phyloP scores from a whole-genome alignment of 2,329 filamentous ascomycete species.

The Penicillium glabrum region DNA sequence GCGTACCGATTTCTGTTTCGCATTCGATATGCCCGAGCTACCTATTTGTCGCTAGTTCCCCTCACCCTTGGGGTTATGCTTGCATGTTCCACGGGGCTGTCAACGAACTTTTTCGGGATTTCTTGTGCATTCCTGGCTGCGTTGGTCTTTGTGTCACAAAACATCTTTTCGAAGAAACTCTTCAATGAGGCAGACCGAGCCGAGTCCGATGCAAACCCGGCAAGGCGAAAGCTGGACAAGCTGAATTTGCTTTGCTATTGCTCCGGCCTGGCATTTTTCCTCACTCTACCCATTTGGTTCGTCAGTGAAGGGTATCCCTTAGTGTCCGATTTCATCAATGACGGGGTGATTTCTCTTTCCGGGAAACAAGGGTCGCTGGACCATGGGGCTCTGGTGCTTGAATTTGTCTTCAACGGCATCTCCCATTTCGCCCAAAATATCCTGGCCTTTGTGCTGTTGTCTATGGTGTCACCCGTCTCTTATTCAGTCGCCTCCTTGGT shows the following conservation, averaged over 20 bases:
- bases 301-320: conserved; percentile 82
- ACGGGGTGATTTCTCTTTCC: conserved; percentile 75
- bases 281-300: conserved; percentile 90
- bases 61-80: conserved; percentile 93
- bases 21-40: conserved; percentile 82
- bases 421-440: conserved; percentile 98
- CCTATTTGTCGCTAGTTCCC: conserved; percentile 86
- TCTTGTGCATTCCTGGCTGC: conserved; percentile 86
- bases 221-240: conserved; percentile 84
- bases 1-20: conserved; percentile 88
- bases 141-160: conserved; percentile 93
- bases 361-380: conserved; percentile 73
- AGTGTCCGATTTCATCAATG: conserved; percentile 72
- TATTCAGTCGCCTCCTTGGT: conserved; percentile 96
- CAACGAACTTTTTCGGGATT: conserved; percentile 86
- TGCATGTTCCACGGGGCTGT: conserved; percentile 89
- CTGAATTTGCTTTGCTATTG: conserved; percentile 96
- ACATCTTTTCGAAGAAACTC: conserved; percentile 96
- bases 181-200: conserved; percentile 92
- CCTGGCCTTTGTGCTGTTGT: conserved; percentile 86
- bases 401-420: conserved; percentile 94
- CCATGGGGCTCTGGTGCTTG: conserved; percentile 64
- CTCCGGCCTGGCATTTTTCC: conserved; percentile 84
- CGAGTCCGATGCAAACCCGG: conserved; percentile 67
- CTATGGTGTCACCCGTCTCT: conserved; percentile 91